Evolutionary conservation across 169 alveolate genomes (phyloP).

Genomic region (Eimeria zaria): DNA sequence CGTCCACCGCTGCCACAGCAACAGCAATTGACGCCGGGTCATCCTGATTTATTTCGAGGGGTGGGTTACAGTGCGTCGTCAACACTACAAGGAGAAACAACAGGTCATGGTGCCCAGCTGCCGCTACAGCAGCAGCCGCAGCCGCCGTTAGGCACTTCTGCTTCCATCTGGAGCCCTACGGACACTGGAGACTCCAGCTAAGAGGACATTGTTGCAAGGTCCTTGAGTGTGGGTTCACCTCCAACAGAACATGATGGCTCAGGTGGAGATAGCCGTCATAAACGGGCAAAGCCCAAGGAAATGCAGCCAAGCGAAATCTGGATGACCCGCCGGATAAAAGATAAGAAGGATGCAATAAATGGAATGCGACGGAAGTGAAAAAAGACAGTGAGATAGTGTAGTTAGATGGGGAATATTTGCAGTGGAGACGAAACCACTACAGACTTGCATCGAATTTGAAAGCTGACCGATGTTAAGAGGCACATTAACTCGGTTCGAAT

Average conservation of each 20-base stretch:
- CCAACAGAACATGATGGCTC: background rate
- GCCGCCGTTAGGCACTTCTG: background rate
- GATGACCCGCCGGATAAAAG: background rate
- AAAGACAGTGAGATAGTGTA: too few relatives aligned
- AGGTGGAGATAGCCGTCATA: background rate
- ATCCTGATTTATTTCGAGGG: background rate
- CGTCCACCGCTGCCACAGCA: slow-evolving; percentile 17
- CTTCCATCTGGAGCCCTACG: background rate
- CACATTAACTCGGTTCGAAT: too few relatives aligned
- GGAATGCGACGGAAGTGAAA: background rate
- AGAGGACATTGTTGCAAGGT: background rate
- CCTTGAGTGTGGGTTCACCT: background rate
- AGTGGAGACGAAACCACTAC: background rate
- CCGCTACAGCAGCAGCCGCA: background rate
- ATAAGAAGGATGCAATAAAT: background rate
- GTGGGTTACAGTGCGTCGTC: too few relatives aligned
- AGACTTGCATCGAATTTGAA: background rate
- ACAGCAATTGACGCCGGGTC: slow-evolving; percentile 4
- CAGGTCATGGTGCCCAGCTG: background rate
- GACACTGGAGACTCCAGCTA: background rate
- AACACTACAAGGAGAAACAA: background rate
- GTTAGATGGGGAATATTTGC: background rate
- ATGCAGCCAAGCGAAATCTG: background rate
- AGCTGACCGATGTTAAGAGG: background rate
- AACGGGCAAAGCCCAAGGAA: background rate